Evolutionary conservation across 1,139 yeast species (phyloP), one percentile per base, ranked within the genome.

Genomic region (Candida sojae): DNA sequence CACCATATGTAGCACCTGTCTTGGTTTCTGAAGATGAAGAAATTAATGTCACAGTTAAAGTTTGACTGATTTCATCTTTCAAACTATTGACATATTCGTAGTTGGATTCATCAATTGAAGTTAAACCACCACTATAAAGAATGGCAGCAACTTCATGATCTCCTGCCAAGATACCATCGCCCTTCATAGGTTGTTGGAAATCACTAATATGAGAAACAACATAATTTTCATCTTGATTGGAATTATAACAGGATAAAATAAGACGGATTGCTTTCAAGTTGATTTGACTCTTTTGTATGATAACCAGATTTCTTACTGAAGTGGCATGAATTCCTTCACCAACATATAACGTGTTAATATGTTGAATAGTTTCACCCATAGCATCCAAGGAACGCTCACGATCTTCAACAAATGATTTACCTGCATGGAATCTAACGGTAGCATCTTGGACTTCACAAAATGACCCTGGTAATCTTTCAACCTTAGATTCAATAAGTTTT

Each of bases 291-390:
- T 76, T 77, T 57, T 88, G 90, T 5, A 86, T 83, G 46, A 86
- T 81, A n/a, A 89, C 83, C 42, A 82, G 81, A 54, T 82, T 80
- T 52, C 86, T 82, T 48, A 86, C 80, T 45, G 88, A 75, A 26
- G 88, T 81, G 2, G 97, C 97, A 64, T 90, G 96, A 7, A 91
- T 76, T 30, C 86, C 86, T 44, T 77, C 81, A 61, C 64, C 72
- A 13, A 80, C 79, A 61, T 83, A 89, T 28, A 86, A 70, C 35
- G 87, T 95, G 65, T 92, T 91, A 49, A 92, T 83, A 62, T 91
- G 93, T 36, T 91, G 86, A 47, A 91, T 85, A 50, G 88, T 79
- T 58, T 91, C 97, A 42, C 97, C 97, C 70, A 90, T 80, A 12
- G 86, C 78, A 46, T 83, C 78, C 38, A 79, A 68, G 43, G 84